These are phyloP conservation scores for Geosmithia flava DNA, from an alignment of 2,329 filamentous ascomycete genomes.

Conservation along the genomic window DNA sequence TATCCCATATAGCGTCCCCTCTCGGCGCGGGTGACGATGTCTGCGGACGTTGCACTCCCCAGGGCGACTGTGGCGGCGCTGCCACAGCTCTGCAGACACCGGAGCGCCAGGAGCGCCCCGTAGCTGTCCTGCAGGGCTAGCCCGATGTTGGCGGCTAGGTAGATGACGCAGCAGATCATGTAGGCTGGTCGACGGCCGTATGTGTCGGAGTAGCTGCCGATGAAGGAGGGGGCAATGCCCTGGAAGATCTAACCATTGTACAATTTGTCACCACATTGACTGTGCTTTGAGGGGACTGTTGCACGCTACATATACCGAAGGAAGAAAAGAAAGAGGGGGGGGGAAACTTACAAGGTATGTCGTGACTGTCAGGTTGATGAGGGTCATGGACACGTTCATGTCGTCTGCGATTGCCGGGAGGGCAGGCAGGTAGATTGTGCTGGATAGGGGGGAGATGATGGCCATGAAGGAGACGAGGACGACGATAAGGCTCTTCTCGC, in stretches of 20 bases:
- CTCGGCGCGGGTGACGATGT: conserved; percentile 50
- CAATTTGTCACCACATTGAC: too few species aligned
- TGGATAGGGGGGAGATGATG: background rate
- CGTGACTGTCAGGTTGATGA: conserved; percentile 39
- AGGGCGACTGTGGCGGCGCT: conserved; percentile 49
- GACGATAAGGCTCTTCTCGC: background rate
- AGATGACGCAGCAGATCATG: conserved; percentile 37
- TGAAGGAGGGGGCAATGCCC: conserved; percentile 43
- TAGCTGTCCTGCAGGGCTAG: conserved; percentile 37
- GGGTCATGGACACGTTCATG: conserved; percentile 24
- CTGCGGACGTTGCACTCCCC: conserved; percentile 45
- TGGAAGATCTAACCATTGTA: conserved; percentile 40
- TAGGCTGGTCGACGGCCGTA: conserved; percentile 42
- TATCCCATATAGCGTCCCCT: conserved; percentile 46
- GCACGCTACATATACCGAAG: too few species aligned
- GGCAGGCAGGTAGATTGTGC: conserved; percentile 20
- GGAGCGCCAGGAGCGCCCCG: conserved; percentile 35
- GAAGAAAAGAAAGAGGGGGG: too few species aligned
- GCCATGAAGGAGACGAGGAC: background rate
- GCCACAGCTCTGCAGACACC: conserved; percentile 44
- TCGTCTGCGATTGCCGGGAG: conserved; percentile 33
- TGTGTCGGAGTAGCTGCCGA: conserved; percentile 42
- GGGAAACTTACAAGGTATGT: conserved; percentile 23
- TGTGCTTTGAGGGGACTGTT: too few species aligned
- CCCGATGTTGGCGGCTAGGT: conserved; percentile 39